These are phyloP conservation scores for Calycina herbarum DNA, from an alignment of 2,329 filamentous ascomycete genomes.

Conservation along the genomic window DNA sequence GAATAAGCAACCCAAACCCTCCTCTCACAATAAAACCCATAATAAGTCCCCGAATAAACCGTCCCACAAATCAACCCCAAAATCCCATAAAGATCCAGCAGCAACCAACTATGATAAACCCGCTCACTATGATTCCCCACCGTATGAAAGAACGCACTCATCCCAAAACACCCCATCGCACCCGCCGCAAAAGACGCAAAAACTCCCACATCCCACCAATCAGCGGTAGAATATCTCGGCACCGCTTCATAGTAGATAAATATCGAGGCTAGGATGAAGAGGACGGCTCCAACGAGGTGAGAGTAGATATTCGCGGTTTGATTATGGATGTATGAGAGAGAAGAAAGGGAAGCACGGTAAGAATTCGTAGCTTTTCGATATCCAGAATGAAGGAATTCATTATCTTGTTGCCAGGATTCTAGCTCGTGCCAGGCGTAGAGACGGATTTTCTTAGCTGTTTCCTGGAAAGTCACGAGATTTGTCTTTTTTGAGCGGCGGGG, in stretches of 20 bases:
- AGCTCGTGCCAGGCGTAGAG: constrained; percentile 15
- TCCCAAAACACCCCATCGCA: constrained; percentile 17
- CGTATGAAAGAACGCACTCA: constrained; percentile 20
- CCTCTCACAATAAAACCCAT: constrained; percentile 27
- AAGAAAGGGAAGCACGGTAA: constrained; percentile 10
- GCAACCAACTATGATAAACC: constrained; percentile 17
- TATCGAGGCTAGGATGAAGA: background rate
- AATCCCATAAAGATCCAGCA: constrained; percentile 18
- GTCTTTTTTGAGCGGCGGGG: background rate
- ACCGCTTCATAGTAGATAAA: constrained; percentile 10
- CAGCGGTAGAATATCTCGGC: constrained; percentile 13
- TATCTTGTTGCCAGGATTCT: constrained; percentile 17
- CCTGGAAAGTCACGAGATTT: constrained; percentile 4
- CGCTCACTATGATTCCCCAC: constrained; percentile 16
- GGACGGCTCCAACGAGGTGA: constrained; percentile 7
- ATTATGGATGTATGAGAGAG: constrained; percentile 14
- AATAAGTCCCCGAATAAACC: constrained; percentile 25
- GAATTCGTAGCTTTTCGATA: constrained; percentile 16
- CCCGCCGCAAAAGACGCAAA: constrained; percentile 11
- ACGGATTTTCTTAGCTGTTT: constrained; percentile 10
- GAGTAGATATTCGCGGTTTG: constrained; percentile 15
- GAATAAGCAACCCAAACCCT: constrained; percentile 23
- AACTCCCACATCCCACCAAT: constrained; percentile 12
- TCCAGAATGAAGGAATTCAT: constrained; percentile 13
- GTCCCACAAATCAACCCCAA: constrained; percentile 19